These are phyloP conservation scores for Deuterostichococcus epilithicus DNA, from an alignment of 139 green algal genomes.

Conservation along the genomic window DNA sequence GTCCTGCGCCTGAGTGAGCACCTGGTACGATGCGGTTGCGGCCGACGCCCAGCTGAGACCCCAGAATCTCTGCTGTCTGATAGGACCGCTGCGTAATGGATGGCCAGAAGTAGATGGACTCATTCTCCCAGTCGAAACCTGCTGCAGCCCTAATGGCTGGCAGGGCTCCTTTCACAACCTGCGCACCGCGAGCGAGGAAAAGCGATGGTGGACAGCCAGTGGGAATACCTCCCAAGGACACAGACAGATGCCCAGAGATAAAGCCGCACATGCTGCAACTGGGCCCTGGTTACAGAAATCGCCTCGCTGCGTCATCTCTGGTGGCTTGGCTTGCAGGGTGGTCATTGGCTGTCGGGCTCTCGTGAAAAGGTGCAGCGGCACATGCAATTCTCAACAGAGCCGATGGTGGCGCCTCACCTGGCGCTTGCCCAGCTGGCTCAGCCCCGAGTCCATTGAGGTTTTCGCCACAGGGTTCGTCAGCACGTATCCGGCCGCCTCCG, in stretches of 20 bases:
- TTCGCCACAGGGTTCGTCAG: slow-evolving; percentile 74
- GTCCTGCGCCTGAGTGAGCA: slow-evolving; percentile 33
- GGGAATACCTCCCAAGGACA: too few species aligned
- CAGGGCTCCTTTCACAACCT: neutral
- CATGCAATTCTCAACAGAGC: neutral
- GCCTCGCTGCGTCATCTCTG: too few species aligned
- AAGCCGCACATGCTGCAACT: too few species aligned
- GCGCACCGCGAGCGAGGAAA: too few species aligned
- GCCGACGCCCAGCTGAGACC: slow-evolving; percentile 33
- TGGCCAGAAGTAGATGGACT: slow-evolving; percentile 27
- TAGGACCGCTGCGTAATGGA: slow-evolving; percentile 50
- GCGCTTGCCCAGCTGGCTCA: slow-evolving; percentile 48
- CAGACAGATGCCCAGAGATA: too few species aligned
- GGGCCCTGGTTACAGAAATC: too few species aligned
- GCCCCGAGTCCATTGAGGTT: slow-evolving; percentile 43
- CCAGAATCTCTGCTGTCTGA: slow-evolving; percentile 67
- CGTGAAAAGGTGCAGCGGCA: too few species aligned
- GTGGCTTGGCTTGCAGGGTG: too few species aligned
- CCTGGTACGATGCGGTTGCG: slow-evolving; percentile 62
- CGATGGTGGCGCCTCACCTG: too few species aligned
- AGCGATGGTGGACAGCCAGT: too few species aligned
- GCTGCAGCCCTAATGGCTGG: neutral
- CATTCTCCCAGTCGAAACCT: neutral
- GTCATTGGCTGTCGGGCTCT: too few species aligned
- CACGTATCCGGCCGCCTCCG: slow-evolving; percentile 40